Conservation (phyloP, 1,284 basidiomycete species). For the Ustilago hordei region DNA sequence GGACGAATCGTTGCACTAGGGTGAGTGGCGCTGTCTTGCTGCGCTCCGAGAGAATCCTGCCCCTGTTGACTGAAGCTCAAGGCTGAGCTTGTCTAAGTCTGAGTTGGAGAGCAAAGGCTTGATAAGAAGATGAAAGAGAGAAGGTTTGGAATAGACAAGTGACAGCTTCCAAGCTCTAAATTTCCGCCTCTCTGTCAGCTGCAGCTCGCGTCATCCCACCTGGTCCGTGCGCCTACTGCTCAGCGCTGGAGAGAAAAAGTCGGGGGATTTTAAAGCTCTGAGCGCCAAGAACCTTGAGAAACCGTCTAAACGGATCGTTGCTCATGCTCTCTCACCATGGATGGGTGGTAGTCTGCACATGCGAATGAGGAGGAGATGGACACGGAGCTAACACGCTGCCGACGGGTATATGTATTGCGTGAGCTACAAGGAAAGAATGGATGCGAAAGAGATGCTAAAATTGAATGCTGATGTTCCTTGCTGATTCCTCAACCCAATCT, state of each 20-base stretch:
- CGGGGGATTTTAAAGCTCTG: background rate
- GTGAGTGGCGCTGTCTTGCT: no score
- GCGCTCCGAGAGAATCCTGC: background rate
- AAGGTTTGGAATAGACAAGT: background rate
- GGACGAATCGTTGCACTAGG: background rate
- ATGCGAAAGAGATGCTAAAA: background rate
- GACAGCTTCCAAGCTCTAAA: background rate
- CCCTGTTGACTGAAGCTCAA: background rate
- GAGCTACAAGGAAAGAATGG: background rate
- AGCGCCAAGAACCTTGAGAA: background rate
- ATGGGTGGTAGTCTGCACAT: background rate
- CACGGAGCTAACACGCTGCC: constrained; percentile 4
- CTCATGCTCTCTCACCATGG: background rate
- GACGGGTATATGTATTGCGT: constrained; percentile 8
- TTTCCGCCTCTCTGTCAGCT: background rate
- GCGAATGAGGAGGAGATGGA: background rate
- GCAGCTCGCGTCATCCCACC: background rate
- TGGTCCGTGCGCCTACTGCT: constrained; percentile 2
- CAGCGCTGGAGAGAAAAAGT: constrained; percentile 2
- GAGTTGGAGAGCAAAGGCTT: no score
- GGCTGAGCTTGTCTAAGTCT: background rate
- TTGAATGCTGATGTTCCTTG: background rate
- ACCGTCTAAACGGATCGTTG: background rate
- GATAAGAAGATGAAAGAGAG: background rate
- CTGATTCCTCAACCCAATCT: no score